A percentile compares a stretch with the other conserved stretches of the same genome.
Conservation (phyloP, 2,329 filamentous ascomycete genomes). For the Claviceps lovelessii region DNA sequence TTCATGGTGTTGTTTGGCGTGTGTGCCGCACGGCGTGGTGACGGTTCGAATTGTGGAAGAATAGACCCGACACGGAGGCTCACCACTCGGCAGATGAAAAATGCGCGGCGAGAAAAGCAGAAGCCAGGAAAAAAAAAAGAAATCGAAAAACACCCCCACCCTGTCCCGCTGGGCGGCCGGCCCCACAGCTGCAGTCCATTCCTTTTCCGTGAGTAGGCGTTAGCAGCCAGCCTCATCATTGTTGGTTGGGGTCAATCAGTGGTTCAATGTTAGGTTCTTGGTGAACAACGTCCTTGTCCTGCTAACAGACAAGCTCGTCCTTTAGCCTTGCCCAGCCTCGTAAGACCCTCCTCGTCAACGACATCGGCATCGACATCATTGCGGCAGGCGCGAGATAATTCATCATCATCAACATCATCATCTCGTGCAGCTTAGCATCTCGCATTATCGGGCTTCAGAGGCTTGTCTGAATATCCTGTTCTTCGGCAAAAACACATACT, state of each 20-base stretch:
- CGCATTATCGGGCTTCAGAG: background rate
- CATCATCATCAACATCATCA: background rate
- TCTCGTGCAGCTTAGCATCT: background rate
- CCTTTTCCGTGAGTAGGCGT: too few species aligned
- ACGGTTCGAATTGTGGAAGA: background rate
- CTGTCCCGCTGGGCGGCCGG: background rate
- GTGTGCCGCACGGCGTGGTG: background rate
- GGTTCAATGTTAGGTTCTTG: background rate
- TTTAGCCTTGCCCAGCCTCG: background rate
- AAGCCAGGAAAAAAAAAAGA: background rate
- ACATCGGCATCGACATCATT: background rate
- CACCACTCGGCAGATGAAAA: background rate
- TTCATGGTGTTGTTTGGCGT: constrained; percentile 42
- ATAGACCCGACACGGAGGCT: background rate
- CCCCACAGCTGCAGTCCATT: background rate
- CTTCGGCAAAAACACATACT: background rate
- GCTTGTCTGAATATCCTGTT: background rate
- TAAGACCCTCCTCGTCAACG: constrained; percentile 3
- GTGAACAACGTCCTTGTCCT: background rate
- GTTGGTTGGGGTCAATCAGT: background rate
- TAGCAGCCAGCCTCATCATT: background rate
- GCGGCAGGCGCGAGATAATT: background rate
- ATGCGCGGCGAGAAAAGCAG: background rate
- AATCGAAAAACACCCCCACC: background rate
- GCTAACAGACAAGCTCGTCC: background rate